These are phyloP conservation scores for Plantago ovata DNA, from an alignment of 257 asterid genomes.

Conservation along the genomic window DNA sequence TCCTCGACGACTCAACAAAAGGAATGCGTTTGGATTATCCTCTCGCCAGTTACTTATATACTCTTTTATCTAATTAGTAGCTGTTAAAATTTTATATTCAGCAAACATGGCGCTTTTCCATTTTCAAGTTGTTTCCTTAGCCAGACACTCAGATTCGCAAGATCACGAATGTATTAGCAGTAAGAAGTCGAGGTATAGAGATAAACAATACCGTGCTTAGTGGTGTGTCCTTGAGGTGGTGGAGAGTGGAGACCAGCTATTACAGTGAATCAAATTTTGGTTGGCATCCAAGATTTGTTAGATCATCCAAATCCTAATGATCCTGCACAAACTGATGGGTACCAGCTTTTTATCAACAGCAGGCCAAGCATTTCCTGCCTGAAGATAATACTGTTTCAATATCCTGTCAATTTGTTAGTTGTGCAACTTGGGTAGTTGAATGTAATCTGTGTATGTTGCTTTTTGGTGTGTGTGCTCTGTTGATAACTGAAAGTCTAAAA, in stretches of 20 bases:
- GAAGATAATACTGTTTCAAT: too few relatives aligned
- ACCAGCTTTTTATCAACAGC: slow-evolving; percentile 54
- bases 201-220: too few relatives aligned
- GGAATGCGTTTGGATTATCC: slow-evolving; percentile 98
- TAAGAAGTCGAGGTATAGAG: slow-evolving; percentile 75
- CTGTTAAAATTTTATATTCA: slow-evolving; percentile 1
- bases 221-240: too few relatives aligned
- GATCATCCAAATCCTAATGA: slow-evolving; percentile 58
- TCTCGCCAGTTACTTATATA: slow-evolving; percentile 14
- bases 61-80: not conserved
- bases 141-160: slow-evolving; percentile 58
- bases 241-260: slow-evolving; percentile 66
- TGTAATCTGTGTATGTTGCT: slow-evolving; percentile 14
- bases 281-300: slow-evolving; percentile 55
- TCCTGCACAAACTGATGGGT: slow-evolving; percentile 65
- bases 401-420: too few relatives aligned
- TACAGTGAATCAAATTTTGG: slow-evolving; percentile 56
- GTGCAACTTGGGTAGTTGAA: slow-evolving; percentile 8
- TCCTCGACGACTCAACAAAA: slow-evolving; percentile 72
- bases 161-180: slow-evolving; percentile 93
- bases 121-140: slow-evolving; percentile 33
- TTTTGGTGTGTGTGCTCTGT: slow-evolving; percentile 15
- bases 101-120: not conserved
- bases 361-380: slow-evolving; percentile 82
- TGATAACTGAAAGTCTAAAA: slow-evolving; percentile 21